Evolutionary conservation across 1,284 basidiomycete genomes (phyloP).

Genomic region (Melampsora larici-populina): DNA sequence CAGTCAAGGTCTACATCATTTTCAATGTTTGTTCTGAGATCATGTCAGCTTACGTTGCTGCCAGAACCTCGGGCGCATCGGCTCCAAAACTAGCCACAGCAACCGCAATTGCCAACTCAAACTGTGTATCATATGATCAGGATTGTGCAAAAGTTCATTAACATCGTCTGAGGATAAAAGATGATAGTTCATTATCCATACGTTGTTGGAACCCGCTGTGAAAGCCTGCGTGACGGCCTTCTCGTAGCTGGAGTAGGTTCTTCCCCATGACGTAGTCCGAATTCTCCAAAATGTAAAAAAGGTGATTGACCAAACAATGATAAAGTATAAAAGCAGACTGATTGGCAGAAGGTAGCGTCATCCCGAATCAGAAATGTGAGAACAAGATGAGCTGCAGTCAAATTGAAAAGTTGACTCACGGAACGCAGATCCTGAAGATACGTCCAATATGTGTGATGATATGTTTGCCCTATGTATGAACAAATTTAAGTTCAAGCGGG

Average conservation of each 20-base stretch:
- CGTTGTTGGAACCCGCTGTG: conserved; percentile 59
- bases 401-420: conserved; percentile 61
- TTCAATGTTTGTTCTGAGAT: conserved; percentile 42
- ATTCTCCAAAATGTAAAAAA: background rate
- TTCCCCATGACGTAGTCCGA: conserved; percentile 54
- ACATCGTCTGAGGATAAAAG: too few species aligned
- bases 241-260: conserved; percentile 47
- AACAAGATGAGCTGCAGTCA: background rate
- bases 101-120: conserved; percentile 77
- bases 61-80: conserved; percentile 66
- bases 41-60: conserved; percentile 57
- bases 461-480: conserved; percentile 54
- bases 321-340: conserved; percentile 62
- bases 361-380: background rate
- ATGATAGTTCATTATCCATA: conserved; percentile 53
- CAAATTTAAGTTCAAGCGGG: background rate
- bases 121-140: background rate
- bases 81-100: conserved; percentile 64
- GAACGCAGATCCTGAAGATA: conserved; percentile 74
- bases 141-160: too few species aligned
- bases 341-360: background rate
- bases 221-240: conserved; percentile 57
- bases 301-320: conserved; percentile 53
- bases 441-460: conserved; percentile 67
- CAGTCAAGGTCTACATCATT: conserved; percentile 46